phyloP scores from a whole-genome alignment of 805 yeast genomes.

The Yarrowia deformans region DNA sequence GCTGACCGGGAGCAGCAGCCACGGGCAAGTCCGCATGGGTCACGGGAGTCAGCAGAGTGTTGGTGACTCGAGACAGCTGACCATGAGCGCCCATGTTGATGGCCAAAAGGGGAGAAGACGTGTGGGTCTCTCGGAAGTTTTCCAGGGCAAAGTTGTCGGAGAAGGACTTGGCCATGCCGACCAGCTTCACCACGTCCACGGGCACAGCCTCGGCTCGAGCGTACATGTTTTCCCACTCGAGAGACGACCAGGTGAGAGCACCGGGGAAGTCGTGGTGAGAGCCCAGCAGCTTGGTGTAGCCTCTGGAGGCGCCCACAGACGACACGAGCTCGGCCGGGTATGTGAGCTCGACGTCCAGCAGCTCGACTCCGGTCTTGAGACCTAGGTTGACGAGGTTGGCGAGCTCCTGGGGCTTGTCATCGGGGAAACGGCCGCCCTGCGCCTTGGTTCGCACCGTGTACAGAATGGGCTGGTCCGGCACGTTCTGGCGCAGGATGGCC shows the following conservation, averaged over 20 bases:
- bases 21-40: conserved; percentile 72
- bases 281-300: conserved; percentile 75
- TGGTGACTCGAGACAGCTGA: conserved; percentile 78
- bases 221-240: conserved; percentile 78
- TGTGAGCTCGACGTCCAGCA: conserved; percentile 78
- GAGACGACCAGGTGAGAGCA: conserved; percentile 64
- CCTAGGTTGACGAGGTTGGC: conserved; percentile 65
- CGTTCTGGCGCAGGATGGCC: conserved; percentile 68
- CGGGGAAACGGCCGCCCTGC: conserved; percentile 86
- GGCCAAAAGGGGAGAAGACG: conserved; percentile 72
- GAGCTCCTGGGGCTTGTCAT: conserved; percentile 58
- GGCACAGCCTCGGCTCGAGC: conserved; percentile 68
- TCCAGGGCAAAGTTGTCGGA: conserved; percentile 77
- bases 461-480: conserved; percentile 71
- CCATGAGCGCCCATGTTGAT: conserved; percentile 83
- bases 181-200: conserved; percentile 77
- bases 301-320: conserved; percentile 60
- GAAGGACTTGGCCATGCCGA: conserved; percentile 72
- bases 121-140: conserved; percentile 65
- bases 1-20: conserved; percentile 82
- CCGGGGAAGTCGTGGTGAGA: conserved; percentile 82
- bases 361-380: conserved; percentile 78
- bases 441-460: conserved; percentile 77
- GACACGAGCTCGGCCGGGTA: conserved; percentile 64
- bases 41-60: conserved; percentile 80